Conservation (phyloP, 148 eudicot species). For the Tetragonia tetragonoides region DNA sequence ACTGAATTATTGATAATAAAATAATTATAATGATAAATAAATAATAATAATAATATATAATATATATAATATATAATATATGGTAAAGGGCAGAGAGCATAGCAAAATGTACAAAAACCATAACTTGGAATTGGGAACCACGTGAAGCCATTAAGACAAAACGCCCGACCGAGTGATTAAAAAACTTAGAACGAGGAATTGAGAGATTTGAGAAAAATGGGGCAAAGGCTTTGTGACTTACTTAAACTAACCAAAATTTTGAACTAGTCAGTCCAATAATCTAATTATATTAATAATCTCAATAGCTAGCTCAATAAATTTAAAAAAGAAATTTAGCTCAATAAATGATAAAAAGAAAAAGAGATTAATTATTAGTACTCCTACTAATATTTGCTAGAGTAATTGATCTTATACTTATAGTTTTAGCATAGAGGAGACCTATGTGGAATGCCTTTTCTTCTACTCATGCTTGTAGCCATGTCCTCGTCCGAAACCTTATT, state of each 20-base stretch:
- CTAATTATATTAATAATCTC: slow-evolving; percentile 17
- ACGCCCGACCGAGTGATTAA: slow-evolving; percentile 85
- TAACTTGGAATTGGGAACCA: slow-evolving; percentile 88
- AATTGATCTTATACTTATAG: background rate
- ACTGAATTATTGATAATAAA: slow-evolving; percentile 20
- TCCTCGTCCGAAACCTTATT: slow-evolving; percentile 66
- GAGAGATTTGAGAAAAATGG: background rate
- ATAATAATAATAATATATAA: background rate
- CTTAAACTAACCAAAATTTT: slow-evolving; percentile 19
- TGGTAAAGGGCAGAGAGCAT: slow-evolving; percentile 7
- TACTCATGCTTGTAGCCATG: slow-evolving; percentile 86
- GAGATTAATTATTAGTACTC: background rate
- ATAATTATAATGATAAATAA: background rate
- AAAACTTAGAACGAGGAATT: slow-evolving; percentile 42
- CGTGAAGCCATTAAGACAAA: slow-evolving; percentile 98
- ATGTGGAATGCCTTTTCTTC: slow-evolving; percentile 93
- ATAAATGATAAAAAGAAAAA: background rate
- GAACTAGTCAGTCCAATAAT: slow-evolving; percentile 6
- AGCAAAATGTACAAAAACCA: slow-evolving; percentile 55
- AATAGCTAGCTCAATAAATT: slow-evolving; percentile 11
- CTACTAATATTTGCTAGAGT: background rate
- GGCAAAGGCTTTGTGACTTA: background rate
- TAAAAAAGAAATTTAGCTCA: slow-evolving; percentile 1
- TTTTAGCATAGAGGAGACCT: slow-evolving; percentile 78
- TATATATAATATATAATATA: no score